Conservation (phyloP, 2,329 filamentous ascomycete species). For the Onygenales sp. region DNA sequence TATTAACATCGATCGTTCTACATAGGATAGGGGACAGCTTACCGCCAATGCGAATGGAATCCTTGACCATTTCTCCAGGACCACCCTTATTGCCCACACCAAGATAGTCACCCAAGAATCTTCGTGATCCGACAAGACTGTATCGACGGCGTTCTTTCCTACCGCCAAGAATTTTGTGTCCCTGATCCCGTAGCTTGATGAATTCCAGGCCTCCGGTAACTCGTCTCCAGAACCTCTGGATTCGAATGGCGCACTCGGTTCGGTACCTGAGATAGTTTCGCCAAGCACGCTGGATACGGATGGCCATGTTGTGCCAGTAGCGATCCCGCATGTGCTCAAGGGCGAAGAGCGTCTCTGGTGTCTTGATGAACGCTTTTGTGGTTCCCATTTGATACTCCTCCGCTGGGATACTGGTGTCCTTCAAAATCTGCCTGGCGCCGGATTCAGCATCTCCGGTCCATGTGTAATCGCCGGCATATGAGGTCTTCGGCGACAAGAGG, state of each 20-base stretch:
- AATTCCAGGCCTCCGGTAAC: constrained; percentile 86
- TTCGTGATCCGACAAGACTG: constrained; percentile 80
- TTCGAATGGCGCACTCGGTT: constrained; percentile 82
- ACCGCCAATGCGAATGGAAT: constrained; percentile 58
- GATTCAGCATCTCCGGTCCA: constrained; percentile 84
- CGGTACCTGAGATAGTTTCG: constrained; percentile 90
- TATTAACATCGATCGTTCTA: background rate
- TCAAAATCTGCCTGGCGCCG: constrained; percentile 84
- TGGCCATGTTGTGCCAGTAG: constrained; percentile 99
- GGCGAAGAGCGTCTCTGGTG: constrained; percentile 91
- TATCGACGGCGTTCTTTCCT: constrained; percentile 87
- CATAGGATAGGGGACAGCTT: constrained; percentile 28
- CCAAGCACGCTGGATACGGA: constrained; percentile 94
- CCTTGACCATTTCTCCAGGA: constrained; percentile 70
- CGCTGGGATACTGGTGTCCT: constrained; percentile 87
- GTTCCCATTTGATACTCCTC: constrained; percentile 98
- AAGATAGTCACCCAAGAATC: constrained; percentile 92
- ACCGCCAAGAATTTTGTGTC: constrained; percentile 69
- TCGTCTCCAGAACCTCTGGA: constrained; percentile 92
- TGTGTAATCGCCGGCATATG: constrained; percentile 93
- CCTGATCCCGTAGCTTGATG: constrained; percentile 76
- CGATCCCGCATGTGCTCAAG: constrained; percentile 95
- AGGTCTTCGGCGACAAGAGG: constrained; percentile 84
- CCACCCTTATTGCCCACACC: constrained; percentile 74
- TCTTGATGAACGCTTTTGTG: constrained; percentile 96